Evolutionary conservation across 306 rosid genomes (phyloP), one percentile per base, ranked within the genome.

Genomic region (Malus fusca): DNA sequence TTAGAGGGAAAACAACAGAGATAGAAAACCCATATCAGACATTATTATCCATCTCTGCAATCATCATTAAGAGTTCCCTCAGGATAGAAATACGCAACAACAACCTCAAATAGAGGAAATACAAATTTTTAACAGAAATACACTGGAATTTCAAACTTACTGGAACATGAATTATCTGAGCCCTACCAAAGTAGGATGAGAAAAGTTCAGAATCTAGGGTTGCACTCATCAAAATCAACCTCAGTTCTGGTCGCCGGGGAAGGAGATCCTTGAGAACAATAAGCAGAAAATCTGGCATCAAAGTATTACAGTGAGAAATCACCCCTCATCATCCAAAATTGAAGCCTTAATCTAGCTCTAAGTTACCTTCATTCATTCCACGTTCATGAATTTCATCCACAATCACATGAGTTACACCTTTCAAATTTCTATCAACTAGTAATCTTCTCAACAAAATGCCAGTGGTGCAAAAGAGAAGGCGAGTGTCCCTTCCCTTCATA

Each of bases 311-410:
- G 62, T 82, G 71, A 87, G 85, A 80, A 83, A 74, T 69, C 63
- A 76, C 67, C 84, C 55, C 3, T 62, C 73, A 66, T 71, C 15
- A 71, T 81, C 52, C 26, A 86, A 81, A 80, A 53, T 60, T 58
- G 76, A 81, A 76, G 40, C 51, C 79, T 67, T 13, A 30, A 62
- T 58, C 68, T 55, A 83, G 71, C 56, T 75, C 33, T 28, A 44
- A 12, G 10, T 78, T 88, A 96, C 99, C 99, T 89, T 96, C 98
- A 83, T 90, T 92, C 93, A 96, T 92, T 81, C 99, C 99, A 25
- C 99, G 98, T 82, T 96, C 99, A 78, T 96, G 99, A 79, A 96
- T 96, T 85, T 96, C 99, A 79, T 96, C 98, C 74, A 92, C 99
- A 85, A 96, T 86, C 75, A 96, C 93, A 87, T 92, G 98, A 48